Base-by-base conservation (phyloP, 768 basidiomycete species). In the Strobilomyces confusus region DNA sequence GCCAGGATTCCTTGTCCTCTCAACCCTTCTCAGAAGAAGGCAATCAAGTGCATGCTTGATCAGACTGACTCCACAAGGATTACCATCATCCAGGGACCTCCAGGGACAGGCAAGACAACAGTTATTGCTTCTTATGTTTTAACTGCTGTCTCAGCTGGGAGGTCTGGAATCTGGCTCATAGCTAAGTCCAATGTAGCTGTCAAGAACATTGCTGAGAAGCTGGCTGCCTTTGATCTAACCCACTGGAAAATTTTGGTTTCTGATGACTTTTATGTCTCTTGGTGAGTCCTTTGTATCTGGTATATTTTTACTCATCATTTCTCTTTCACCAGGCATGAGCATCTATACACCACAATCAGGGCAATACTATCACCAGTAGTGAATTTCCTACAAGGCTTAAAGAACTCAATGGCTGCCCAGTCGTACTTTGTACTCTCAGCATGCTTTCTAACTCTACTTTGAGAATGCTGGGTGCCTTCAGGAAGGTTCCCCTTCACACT, bases 181-280 rank as follows among this genome's bases (percentile, higher is more conserved):
- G 88, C 91, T 32, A 87, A 93, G 63, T 87, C 86, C 17, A 93
- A 93, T 73, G 82, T 92, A 45, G 91, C 89, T 44, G 91, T 92
- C 20, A 92, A 90, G 68, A 92, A 93, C 59, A 92, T 93, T 71
- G 90, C 88, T 48, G 86, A 89, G 62, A 89, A 90, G 71, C 71
- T 93, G 17, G 68, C 74, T n/a, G 68, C 76, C 9, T 72, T 79
- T 62, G 75, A 71, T 0, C 80, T 89, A 54, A 41, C 58, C 4
- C 58, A 78, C 9, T 93, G 83, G 79, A 82, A 73, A 55, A 73
- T 93, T 2, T 64, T 92, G 4, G 85, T 92, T n/a, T 86, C 90
- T 1, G 70, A 61, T 70, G 80, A 84, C 1, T 93, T 92, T 62
- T 77, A 81, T 58, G 68, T 66, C 64, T 77, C 75, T 54, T 90